phyloP scores from a whole-genome alignment of 1,284 basidiomycete genomes.

The Pulchroboletus neoregius region DNA sequence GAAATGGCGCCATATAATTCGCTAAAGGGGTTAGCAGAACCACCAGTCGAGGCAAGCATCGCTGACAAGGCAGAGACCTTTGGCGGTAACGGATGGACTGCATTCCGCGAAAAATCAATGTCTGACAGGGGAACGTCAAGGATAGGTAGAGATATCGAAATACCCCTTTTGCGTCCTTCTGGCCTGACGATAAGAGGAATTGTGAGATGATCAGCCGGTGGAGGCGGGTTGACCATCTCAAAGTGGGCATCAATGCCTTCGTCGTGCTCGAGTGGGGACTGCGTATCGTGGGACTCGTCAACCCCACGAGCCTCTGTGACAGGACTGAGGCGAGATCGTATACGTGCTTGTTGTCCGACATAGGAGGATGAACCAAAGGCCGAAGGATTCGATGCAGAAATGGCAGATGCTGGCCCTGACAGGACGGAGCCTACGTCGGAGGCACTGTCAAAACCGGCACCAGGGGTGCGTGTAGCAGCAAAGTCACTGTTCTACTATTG shows the following conservation, averaged over 20 bases:
- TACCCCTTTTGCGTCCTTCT: constrained; percentile 28
- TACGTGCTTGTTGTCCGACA: constrained; percentile 37
- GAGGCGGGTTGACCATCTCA: constrained; percentile 43
- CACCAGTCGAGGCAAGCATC: constrained; percentile 58
- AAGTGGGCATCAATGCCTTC: constrained; percentile 40
- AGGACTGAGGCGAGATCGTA: constrained; percentile 60
- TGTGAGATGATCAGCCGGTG: constrained; percentile 15
- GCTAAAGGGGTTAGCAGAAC: constrained; percentile 73
- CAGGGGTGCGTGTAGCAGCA: constrained; percentile 45
- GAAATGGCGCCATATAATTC: constrained; percentile 80
- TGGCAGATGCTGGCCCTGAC: constrained; percentile 47
- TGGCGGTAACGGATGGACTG: constrained; percentile 40
- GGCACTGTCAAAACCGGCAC: constrained; percentile 49
- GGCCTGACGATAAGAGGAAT: constrained; percentile 15
- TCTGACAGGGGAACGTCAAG: constrained; percentile 29
- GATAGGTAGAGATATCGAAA: constrained; percentile 25
- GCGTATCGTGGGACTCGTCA: constrained; percentile 21
- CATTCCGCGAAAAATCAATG: constrained; percentile 50
- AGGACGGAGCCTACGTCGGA: constrained; percentile 56
- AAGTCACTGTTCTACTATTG: constrained; percentile 40
- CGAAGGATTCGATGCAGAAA: constrained; percentile 51
- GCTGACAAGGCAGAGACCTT: constrained; percentile 60
- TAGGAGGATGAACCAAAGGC: constrained; percentile 46
- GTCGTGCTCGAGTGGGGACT: constrained; percentile 22
- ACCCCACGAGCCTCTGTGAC: constrained; percentile 49